phyloP scores from a whole-genome alignment of 2,329 filamentous ascomycete genomes.

The Monilinia vaccinii-corymbosi region DNA sequence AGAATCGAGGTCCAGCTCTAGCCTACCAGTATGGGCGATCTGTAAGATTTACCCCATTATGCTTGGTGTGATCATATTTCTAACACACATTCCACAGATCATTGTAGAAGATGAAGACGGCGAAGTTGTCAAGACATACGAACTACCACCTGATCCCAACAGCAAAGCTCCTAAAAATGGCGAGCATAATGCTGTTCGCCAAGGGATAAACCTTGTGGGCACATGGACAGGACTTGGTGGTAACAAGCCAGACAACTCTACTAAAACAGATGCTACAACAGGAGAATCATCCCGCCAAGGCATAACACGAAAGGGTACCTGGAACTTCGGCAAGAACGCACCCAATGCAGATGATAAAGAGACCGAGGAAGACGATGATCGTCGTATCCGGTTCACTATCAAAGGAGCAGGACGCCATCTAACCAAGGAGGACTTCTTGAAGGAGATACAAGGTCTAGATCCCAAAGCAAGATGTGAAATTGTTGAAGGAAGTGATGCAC shows the following conservation, averaged over 20 bases:
- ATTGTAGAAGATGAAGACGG: slow-evolving; percentile 83
- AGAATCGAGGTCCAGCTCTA: slow-evolving; percentile 61
- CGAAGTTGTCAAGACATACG: slow-evolving; percentile 78
- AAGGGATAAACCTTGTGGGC: slow-evolving; percentile 23
- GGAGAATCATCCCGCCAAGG: slow-evolving; percentile 19
- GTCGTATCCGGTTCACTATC: slow-evolving; percentile 67
- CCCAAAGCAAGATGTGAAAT: slow-evolving; percentile 41
- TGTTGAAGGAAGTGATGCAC: slow-evolving; percentile 23
- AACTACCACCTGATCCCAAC: slow-evolving; percentile 45
- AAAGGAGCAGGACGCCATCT: slow-evolving; percentile 63
- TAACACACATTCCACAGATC: slow-evolving; percentile 41
- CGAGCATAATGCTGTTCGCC: slow-evolving; percentile 15
- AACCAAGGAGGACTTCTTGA: slow-evolving; percentile 73
- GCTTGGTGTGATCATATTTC: not conserved
- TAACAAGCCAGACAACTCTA: slow-evolving; percentile 11
- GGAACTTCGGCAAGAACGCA: slow-evolving; percentile 22
- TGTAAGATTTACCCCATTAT: slow-evolving; percentile 34
- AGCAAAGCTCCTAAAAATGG: slow-evolving; percentile 11
- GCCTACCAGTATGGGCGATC: slow-evolving; percentile 82
- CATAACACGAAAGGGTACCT: slow-evolving; percentile 23
- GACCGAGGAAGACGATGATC: slow-evolving; percentile 54
- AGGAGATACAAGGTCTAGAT: slow-evolving; percentile 64
- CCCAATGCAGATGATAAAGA: slow-evolving; percentile 22
- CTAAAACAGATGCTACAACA: not conserved
- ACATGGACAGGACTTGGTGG: slow-evolving; percentile 22